Base-by-base conservation (phyloP, 805 yeast genomes). In the Metschnikowia reukaufii region DNA sequence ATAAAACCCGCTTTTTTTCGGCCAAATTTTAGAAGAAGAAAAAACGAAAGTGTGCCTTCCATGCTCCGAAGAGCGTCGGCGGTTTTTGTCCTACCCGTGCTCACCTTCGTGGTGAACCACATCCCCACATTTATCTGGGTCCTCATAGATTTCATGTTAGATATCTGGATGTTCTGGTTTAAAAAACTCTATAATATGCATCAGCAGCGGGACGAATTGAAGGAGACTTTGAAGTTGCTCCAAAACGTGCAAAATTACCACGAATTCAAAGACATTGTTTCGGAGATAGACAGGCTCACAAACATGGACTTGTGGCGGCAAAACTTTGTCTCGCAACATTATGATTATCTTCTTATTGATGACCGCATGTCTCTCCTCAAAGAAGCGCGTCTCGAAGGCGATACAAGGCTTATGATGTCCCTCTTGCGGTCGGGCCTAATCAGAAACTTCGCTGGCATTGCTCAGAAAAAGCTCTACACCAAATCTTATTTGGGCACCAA, bases 401-500 rank as follows among this genome's bases (percentile, higher is more conserved):
- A 90, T 62, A 70, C 82, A 1, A 74, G 73, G 17, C 67, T 73
- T 29, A 69, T 90, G 16, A 76, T 86, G 67, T 82, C 86, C 17
- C 68, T 85, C 32, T 75, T 92, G 38, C 69, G 96, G 34, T 85
- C 96, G 0, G 96, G 97, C 0, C 77, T 90, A 59, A 70, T 94
- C 30, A 70, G 99, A 34, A 94, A 94, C 61, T 87, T 92, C 69
- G 98, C 96, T 6, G 95, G 96, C 0, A 88, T 94, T 4, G 79
- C 95, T 1, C 87, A 85, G 54, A 82, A 84, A 52, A 78, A 83
- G 44, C 69, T 94, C 37, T 92, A 87, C 70, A 85, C 85, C 45
- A 82, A 89, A 47, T 80, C 96, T 0, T 86, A 88, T 56, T 73
- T 86, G 49, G 99, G 99, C 1, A 94, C 98, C 1, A 94, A 94